Conservation (phyloP, 2,329 filamentous ascomycete genomes). For the Ascochyta koolunga region DNA sequence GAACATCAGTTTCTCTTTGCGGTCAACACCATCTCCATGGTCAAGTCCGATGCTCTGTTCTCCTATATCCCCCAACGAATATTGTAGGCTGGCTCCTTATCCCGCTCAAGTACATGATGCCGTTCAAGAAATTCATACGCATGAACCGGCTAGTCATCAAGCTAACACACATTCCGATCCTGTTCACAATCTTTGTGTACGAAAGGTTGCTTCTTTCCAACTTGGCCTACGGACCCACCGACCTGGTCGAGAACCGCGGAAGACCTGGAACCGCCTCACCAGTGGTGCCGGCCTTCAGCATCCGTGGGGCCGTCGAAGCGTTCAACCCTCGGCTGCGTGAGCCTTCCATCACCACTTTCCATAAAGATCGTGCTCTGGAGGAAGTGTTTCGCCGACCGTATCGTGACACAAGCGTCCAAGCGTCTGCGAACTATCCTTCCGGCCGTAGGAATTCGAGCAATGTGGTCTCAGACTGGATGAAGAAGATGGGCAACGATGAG, state of each 20-base stretch:
- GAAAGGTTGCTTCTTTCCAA: constrained; percentile 79
- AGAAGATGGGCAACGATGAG: constrained; percentile 64
- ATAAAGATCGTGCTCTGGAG: constrained; percentile 87
- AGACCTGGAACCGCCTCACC: constrained; percentile 65
- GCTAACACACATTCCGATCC: constrained; percentile 82
- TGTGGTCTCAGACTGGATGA: constrained; percentile 91
- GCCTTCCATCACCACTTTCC: constrained; percentile 84
- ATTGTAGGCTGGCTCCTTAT: constrained; percentile 89
- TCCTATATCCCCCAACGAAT: constrained; percentile 93
- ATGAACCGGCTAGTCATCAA: constrained; percentile 93
- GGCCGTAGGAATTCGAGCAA: constrained; percentile 77
- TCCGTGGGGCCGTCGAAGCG: constrained; percentile 56
- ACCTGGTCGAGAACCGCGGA: constrained; percentile 77
- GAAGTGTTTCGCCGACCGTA: constrained; percentile 83
- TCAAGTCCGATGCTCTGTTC: constrained; percentile 96
- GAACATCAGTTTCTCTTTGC: constrained; percentile 93
- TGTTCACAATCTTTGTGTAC: constrained; percentile 87
- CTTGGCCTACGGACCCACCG: constrained; percentile 79
- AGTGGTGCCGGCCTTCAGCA: constrained; percentile 51
- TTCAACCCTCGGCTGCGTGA: constrained; percentile 83
- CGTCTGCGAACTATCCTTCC: constrained; percentile 41
- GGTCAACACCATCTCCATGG: constrained; percentile 96
- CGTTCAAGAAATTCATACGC: constrained; percentile 80
- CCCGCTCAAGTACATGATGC: constrained; percentile 79
- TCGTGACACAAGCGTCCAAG: constrained; percentile 57